Base-by-base conservation (phyloP, 2,329 filamentous ascomycete genomes). In the Samsoniella hepiali region DNA sequence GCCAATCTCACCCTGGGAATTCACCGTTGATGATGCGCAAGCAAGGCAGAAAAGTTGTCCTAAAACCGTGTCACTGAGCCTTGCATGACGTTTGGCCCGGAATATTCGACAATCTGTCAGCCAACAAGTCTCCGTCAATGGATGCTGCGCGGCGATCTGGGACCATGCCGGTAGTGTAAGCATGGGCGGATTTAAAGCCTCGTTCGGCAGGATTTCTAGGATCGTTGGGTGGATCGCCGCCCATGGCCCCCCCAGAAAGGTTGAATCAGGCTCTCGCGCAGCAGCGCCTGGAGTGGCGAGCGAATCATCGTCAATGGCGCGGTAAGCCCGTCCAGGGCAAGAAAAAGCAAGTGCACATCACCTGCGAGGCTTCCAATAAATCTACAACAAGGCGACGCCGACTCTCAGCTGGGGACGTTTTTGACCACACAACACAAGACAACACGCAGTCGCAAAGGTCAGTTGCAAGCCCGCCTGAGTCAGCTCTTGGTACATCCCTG, bases 391-490 rank as follows among this genome's bases (percentile, higher is more conserved):
- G 47, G 36, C 17, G 27, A 47, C n/a, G 15, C 17, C 38, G n/a
- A 42, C 51, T 40, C 50, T 31, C 31, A 32, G 59, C 50, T 55
- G 50, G 22, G 53, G 9, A 47, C 59, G 22, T 55, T 59, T 62
- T 42, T 58, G 55, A 45, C 55, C 55, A 38, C 32, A 31, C 42
- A 22, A 22, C 22, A 22, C 22, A 22, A 22, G 22, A 22, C 29
- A 3, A 51, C 47, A 31, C 34, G 27, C 10, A 47, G 42, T 22
- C 40, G 50, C 13, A n/a, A 6, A 44, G 40, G 36, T 32, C 27
- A 32, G 42, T 61, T 17, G 44, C 34, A 15, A 29, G 29, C 38
- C 59, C 55, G 59, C 59, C 59, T 56, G 59, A 62, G 59, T 62
- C 51, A 62, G 59, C 50, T 62, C 31, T 40, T 17, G 42, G 42